Evolutionary conservation across 345 rosid genomes (phyloP).

Genomic region (Ricinus communis): DNA sequence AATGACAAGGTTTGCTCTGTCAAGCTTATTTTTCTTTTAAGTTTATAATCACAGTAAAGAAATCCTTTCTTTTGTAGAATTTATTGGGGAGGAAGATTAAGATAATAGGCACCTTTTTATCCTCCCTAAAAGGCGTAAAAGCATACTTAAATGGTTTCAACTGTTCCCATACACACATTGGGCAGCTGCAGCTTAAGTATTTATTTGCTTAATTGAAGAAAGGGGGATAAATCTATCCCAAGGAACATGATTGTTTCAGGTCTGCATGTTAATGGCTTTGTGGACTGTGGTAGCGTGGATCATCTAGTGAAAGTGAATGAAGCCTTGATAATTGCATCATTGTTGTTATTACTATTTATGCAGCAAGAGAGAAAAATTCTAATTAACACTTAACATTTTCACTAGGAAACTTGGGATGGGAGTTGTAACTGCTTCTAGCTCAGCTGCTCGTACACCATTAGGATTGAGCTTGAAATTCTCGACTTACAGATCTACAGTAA

Average conservation of each 20-base stretch:
- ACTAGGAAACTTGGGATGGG: slow-evolving; percentile 56
- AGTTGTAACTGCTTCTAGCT: slow-evolving; percentile 79
- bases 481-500: slow-evolving; percentile 34
- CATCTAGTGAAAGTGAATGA: too few species aligned
- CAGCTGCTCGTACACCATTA: slow-evolving; percentile 68
- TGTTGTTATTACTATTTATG: slow-evolving; percentile 30
- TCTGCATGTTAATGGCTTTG: too few species aligned
- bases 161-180: too few species aligned
- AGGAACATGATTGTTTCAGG: too few species aligned
- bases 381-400: neutral
- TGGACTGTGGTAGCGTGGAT: too few species aligned
- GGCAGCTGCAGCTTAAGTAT: too few species aligned
- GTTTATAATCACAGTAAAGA: neutral
- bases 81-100: neutral
- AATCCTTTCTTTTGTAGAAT: neutral
- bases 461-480: slow-evolving; percentile 50
- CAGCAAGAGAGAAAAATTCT: slow-evolving; percentile 8
- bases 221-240: too few species aligned
- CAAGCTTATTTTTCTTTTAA: neutral
- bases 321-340: too few species aligned
- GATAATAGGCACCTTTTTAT: too few species aligned
- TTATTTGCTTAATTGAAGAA: too few species aligned
- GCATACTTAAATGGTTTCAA: too few species aligned
- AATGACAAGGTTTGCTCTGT: neutral
- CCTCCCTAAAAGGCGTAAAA: too few species aligned